Conservation (phyloP, 2,329 filamentous ascomycete genomes). For the Ophiostoma sp. region DNA sequence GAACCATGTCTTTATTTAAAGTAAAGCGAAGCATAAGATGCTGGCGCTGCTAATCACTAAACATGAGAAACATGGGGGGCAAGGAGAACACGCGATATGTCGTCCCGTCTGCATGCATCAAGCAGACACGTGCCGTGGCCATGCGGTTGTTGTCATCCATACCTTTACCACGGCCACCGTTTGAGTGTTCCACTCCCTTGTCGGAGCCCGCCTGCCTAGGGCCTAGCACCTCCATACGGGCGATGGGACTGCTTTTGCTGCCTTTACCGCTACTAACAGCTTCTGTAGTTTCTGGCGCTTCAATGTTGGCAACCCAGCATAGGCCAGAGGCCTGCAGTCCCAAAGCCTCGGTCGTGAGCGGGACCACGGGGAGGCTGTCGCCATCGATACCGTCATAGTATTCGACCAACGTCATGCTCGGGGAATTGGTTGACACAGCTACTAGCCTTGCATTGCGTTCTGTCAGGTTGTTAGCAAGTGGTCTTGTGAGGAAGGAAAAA, state of each 20-base stretch:
- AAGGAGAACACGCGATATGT: slow-evolving; percentile 46
- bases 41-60: not conserved
- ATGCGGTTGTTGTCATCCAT: slow-evolving; percentile 23
- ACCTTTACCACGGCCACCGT: not conserved
- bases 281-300: not conserved
- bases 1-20: too few species aligned
- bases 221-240: slow-evolving; percentile 49
- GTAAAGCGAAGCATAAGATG: too few species aligned
- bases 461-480: not conserved
- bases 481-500: not conserved
- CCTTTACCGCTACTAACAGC: not conserved
- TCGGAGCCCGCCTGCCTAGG: slow-evolving; percentile 30
- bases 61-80: slow-evolving; percentile 29
- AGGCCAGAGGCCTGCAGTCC: slow-evolving; percentile 15
- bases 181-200: not conserved
- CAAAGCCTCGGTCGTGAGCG: not conserved
- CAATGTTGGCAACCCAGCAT: slow-evolving; percentile 22
- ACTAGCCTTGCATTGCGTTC: slow-evolving; percentile 22
- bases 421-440: slow-evolving; percentile 20
- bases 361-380: not conserved
- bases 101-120: slow-evolving; percentile 45
- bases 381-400: slow-evolving; percentile 13
- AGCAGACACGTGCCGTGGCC: slow-evolving; percentile 45
- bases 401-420: slow-evolving; percentile 8
- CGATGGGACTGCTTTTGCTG: slow-evolving; percentile 18